These are phyloP conservation scores for Trichoderma afroharzianum DNA, from an alignment of 2,329 filamentous ascomycete genomes.

Conservation along the genomic window DNA sequence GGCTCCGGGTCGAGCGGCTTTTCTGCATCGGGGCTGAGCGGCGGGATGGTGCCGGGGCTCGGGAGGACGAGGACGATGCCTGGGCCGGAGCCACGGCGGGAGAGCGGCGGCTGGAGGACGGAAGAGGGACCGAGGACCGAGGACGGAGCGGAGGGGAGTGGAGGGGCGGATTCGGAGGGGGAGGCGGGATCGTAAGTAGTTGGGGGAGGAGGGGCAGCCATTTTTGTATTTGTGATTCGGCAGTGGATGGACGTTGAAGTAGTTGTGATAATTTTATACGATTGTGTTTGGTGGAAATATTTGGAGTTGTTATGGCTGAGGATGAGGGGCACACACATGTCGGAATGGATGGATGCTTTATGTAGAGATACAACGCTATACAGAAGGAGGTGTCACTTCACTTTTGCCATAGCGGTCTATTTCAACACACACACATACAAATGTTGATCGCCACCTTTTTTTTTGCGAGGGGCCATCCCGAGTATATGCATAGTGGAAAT, in stretches of 20 bases:
- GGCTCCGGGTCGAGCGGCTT: slow-evolving; percentile 23
- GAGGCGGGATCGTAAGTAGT: slow-evolving; percentile 16
- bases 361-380: no score
- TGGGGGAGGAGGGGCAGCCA: neutral
- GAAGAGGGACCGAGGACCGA: neutral
- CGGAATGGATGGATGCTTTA: no score
- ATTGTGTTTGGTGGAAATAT: neutral
- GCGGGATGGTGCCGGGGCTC: neutral
- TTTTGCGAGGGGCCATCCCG: no score
- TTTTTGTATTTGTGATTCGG: neutral
- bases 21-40: neutral
- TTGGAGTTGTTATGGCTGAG: neutral
- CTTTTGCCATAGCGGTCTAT: no score
- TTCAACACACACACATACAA: neutral
- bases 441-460: neutral
- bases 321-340: neutral
- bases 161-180: slow-evolving; percentile 17
- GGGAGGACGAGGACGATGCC: slow-evolving; percentile 31
- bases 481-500: no score
- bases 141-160: slow-evolving; percentile 14
- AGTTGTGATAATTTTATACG: neutral
- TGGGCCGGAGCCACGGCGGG: slow-evolving; percentile 32
- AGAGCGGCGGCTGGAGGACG: slow-evolving; percentile 27
- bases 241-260: neutral
- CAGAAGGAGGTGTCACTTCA: no score